Evolutionary conservation across 441 rosid species (phyloP).

Genomic region (Pelargonium cotyledonis): DNA sequence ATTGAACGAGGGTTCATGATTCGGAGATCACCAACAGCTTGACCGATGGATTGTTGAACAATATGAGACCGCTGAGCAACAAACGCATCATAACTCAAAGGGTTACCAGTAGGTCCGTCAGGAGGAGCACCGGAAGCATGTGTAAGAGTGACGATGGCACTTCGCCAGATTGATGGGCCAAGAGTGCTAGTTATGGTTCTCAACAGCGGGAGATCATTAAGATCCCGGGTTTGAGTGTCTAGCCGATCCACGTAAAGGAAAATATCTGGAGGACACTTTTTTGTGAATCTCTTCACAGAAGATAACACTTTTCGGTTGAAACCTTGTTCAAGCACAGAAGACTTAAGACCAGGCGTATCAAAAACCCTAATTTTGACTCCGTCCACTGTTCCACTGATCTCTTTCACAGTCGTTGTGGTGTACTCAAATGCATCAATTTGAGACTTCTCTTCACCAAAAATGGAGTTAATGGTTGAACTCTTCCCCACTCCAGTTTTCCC

Average conservation of each 20-base stretch:
- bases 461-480: slow-evolving; percentile 84
- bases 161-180: slow-evolving; percentile 80
- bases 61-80: slow-evolving; percentile 87
- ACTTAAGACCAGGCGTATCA: slow-evolving; percentile 79
- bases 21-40: slow-evolving; percentile 84
- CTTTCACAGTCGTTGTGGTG: slow-evolving; percentile 59
- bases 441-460: slow-evolving; percentile 66
- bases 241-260: slow-evolving; percentile 84
- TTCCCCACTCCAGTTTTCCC: slow-evolving; percentile 96
- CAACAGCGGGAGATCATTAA: slow-evolving; percentile 69
- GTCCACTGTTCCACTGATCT: slow-evolving; percentile 56
- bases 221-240: slow-evolving; percentile 73
- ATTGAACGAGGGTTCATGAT: slow-evolving; percentile 76
- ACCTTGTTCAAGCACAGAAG: slow-evolving; percentile 72
- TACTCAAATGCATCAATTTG: slow-evolving; percentile 65
- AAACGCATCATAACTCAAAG: slow-evolving; percentile 81
- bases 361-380: slow-evolving; percentile 65
- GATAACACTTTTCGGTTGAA: slow-evolving; percentile 53
- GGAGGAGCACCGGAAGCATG: slow-evolving; percentile 97
- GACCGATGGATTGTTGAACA: slow-evolving; percentile 86
- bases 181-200: slow-evolving; percentile 56
- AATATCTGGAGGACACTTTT: slow-evolving; percentile 75
- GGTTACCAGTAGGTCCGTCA: slow-evolving; percentile 85
- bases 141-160: slow-evolving; percentile 70
- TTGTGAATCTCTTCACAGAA: slow-evolving; percentile 54